These are phyloP conservation scores for Scedosporium apiospermum DNA, from an alignment of 2,329 filamentous ascomycete genomes.

Conservation along the genomic window DNA sequence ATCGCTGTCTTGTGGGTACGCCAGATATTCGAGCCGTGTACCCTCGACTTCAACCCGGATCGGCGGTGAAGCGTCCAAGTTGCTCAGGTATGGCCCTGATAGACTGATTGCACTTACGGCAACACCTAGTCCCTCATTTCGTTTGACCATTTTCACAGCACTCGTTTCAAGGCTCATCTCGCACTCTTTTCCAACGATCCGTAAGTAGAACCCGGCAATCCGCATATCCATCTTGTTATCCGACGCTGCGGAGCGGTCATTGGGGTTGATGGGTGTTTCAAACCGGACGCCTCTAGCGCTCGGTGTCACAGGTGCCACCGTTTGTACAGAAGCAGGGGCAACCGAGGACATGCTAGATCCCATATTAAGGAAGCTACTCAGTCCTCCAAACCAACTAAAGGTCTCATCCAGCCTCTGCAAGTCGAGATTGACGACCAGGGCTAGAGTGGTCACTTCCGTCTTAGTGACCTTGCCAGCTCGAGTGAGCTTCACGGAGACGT, in stretches of 20 bases:
- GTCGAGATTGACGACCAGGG: constrained; percentile 67
- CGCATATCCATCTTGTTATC: constrained; percentile 66
- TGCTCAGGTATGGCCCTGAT: constrained; percentile 56
- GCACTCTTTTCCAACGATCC: constrained; percentile 70
- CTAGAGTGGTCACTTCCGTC: constrained; percentile 65
- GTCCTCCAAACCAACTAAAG: constrained; percentile 78
- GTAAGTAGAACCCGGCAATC: constrained; percentile 65
- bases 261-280: constrained; percentile 39
- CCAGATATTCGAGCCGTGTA: constrained; percentile 63
- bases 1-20: constrained; percentile 66
- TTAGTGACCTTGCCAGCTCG: constrained; percentile 34
- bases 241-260: constrained; percentile 34
- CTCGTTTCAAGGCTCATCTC: constrained; percentile 66
- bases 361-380: constrained; percentile 85
- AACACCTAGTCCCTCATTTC: constrained; percentile 62
- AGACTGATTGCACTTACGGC: constrained; percentile 69
- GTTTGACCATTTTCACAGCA: constrained; percentile 70
- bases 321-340: constrained; percentile 38
- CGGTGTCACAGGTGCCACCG: constrained; percentile 22
- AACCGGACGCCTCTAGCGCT: constrained; percentile 50
- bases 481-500: constrained; percentile 44
- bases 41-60: constrained; percentile 54
- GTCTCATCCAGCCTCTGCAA: constrained; percentile 76
- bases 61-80: constrained; percentile 45
- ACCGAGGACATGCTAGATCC: constrained; percentile 74